These are phyloP conservation scores for Nannochloropsis gaditana DNA, from an alignment of 108 stramenopile species.

Conservation along the genomic window DNA sequence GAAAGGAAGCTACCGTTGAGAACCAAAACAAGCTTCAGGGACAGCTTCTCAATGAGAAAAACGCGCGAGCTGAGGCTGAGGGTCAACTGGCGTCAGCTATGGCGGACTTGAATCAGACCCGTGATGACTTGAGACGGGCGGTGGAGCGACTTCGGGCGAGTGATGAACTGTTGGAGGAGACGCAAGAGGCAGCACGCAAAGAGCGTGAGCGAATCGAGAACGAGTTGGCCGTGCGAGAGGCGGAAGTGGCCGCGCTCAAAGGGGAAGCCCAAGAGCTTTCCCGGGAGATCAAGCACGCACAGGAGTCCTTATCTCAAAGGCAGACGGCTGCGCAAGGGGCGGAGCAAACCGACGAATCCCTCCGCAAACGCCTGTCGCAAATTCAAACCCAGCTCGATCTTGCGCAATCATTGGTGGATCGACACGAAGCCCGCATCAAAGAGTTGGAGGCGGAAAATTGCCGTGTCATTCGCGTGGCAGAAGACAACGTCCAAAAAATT, in stretches of 20 bases:
- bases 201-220: background rate
- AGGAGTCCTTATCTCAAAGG: background rate
- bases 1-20: background rate
- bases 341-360: background rate
- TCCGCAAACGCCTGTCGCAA: conserved; percentile 5
- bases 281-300: background rate
- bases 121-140: background rate
- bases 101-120: background rate
- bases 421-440: background rate
- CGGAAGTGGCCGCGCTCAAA: background rate
- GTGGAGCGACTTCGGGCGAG: background rate
- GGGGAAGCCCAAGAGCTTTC: background rate
- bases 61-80: conserved; percentile 8
- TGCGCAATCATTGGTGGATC: background rate
- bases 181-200: background rate
- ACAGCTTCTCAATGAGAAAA: background rate
- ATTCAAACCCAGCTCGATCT: background rate
- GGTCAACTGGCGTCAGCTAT: background rate
- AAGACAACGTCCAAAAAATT: background rate
- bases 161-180: background rate
- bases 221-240: background rate
- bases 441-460: background rate
- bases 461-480: background rate
- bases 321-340: background rate
- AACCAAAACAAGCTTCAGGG: background rate